Percentiles rank a stretch among this genome's conserved stretches.
Conservation (phyloP, 805 yeast species). For the Yarrowia sp. region DNA sequence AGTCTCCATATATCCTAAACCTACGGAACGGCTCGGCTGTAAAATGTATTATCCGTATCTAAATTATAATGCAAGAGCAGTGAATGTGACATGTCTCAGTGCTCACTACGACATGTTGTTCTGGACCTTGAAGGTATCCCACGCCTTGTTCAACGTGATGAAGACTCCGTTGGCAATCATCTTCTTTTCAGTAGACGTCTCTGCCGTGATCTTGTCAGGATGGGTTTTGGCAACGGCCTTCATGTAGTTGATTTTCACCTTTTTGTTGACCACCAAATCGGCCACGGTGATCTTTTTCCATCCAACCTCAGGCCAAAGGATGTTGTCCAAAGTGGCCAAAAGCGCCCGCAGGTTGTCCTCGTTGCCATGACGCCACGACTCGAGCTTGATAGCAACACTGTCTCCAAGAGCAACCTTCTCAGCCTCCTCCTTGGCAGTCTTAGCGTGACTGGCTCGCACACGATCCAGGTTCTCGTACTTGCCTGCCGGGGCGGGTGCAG, state of each 20-base stretch:
- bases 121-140: slow-evolving; percentile 74
- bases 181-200: slow-evolving; percentile 61
- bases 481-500: slow-evolving; percentile 34
- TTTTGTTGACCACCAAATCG: slow-evolving; percentile 83
- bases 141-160: slow-evolving; percentile 75
- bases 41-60: too few species aligned
- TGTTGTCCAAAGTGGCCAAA: slow-evolving; percentile 60
- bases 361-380: slow-evolving; percentile 68
- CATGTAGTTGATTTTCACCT: slow-evolving; percentile 81
- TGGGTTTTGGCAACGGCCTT: slow-evolving; percentile 74
- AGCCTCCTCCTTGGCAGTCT: slow-evolving; percentile 49
- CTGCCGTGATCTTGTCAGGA: slow-evolving; percentile 74
- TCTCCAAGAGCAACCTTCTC: slow-evolving; percentile 65
- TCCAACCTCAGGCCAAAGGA: slow-evolving; percentile 62
- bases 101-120: slow-evolving; percentile 43
- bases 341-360: slow-evolving; percentile 78
- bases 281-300: slow-evolving; percentile 67
- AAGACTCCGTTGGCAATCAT: slow-evolving; percentile 87
- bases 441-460: slow-evolving; percentile 47
- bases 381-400: slow-evolving; percentile 51
- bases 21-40: too few species aligned
- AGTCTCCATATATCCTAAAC: too few species aligned
- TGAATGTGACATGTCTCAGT: not conserved
- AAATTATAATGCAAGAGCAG: not conserved
- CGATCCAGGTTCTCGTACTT: slow-evolving; percentile 49